Evolutionary conservation across 805 yeast species (phyloP).

Genomic region (Gaillardinia entomophila): DNA sequence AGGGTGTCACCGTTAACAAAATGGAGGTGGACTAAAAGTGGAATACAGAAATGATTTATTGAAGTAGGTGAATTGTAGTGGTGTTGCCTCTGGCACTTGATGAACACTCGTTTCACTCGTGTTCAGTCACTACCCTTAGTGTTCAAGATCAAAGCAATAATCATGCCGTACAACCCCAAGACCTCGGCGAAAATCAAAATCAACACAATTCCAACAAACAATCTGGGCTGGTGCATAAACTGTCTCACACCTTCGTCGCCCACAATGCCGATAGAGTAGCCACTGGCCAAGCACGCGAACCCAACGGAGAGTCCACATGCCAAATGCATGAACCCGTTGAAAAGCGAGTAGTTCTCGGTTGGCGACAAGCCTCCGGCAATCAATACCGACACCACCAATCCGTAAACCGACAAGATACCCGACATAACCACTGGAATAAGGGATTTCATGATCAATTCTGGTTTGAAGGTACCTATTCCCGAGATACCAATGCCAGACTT

Average conservation of each 20-base stretch:
- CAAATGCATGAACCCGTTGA: slow-evolving; percentile 95
- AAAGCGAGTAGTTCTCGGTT: slow-evolving; percentile 84
- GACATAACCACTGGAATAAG: slow-evolving; percentile 98
- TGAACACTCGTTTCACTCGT: no score
- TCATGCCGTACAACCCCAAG: slow-evolving; percentile 95
- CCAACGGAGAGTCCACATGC: slow-evolving; percentile 99
- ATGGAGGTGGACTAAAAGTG: no score
- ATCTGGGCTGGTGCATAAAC: slow-evolving; percentile 96
- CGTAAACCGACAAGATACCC: slow-evolving; percentile 98
- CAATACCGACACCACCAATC: slow-evolving; percentile 91
- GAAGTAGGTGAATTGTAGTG: no score
- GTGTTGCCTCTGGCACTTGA: no score
- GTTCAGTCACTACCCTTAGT: slow-evolving; percentile 54
- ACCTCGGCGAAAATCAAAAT: slow-evolving; percentile 99
- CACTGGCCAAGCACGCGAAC: slow-evolving; percentile 95
- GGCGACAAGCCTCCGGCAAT: slow-evolving; percentile 72
- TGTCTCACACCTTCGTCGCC: slow-evolving; percentile 99
- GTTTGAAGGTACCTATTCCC: slow-evolving; percentile 96
- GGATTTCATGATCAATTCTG: slow-evolving; percentile 88
- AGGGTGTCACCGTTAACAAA: slow-evolving; percentile 59
- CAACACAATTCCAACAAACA: slow-evolving; percentile 97
- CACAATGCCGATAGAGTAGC: slow-evolving; percentile 98
- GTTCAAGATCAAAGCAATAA: slow-evolving; percentile 96
- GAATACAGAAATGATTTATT: no score
- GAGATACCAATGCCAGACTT: slow-evolving; percentile 99